These are phyloP conservation scores for Hyaloscypha hepaticicola DNA, from an alignment of 495 filamentous ascomycete species.

Conservation along the genomic window DNA sequence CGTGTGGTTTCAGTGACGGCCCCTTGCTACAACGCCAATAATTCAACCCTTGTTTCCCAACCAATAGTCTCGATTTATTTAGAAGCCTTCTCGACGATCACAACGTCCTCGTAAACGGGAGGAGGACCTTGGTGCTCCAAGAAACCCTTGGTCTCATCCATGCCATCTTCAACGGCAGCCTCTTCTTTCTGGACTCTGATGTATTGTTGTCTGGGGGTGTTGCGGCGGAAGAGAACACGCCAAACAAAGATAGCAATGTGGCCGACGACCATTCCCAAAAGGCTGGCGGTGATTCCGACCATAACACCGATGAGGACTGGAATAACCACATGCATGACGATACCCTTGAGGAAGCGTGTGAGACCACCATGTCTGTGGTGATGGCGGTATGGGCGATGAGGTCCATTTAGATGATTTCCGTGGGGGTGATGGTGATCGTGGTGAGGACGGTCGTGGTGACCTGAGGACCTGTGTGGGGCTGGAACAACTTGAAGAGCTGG, in stretches of 20 bases:
- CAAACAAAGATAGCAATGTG: slow-evolving; percentile 46
- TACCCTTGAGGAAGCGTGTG: slow-evolving; percentile 43
- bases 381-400: slow-evolving; percentile 23
- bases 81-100: slow-evolving; percentile 22
- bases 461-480: too few relatives aligned
- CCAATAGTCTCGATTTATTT: slow-evolving; percentile 1
- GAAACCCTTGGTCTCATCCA: slow-evolving; percentile 27
- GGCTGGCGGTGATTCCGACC: slow-evolving; percentile 51
- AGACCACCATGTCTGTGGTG: slow-evolving; percentile 36
- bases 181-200: slow-evolving; percentile 22
- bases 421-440: slow-evolving; percentile 14
- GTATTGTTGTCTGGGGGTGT: slow-evolving; percentile 7
- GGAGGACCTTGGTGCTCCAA: slow-evolving; percentile 27
- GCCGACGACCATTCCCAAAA: slow-evolving; percentile 53
- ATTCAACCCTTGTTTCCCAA: slow-evolving; percentile 4
- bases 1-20: not conserved
- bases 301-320: slow-evolving; percentile 52
- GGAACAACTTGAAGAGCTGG: slow-evolving; percentile 4
- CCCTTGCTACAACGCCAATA: slow-evolving; percentile 1
- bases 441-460: slow-evolving; percentile 15
- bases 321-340: slow-evolving; percentile 49
- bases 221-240: slow-evolving; percentile 39
- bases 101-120: slow-evolving; percentile 27
- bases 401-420: slow-evolving; percentile 10
- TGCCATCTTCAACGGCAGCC: slow-evolving; percentile 3